Evolutionary conservation across 495 filamentous ascomycete genomes (phyloP), one percentile per base, ranked within the genome.

Genomic region (Daldinia grandis): DNA sequence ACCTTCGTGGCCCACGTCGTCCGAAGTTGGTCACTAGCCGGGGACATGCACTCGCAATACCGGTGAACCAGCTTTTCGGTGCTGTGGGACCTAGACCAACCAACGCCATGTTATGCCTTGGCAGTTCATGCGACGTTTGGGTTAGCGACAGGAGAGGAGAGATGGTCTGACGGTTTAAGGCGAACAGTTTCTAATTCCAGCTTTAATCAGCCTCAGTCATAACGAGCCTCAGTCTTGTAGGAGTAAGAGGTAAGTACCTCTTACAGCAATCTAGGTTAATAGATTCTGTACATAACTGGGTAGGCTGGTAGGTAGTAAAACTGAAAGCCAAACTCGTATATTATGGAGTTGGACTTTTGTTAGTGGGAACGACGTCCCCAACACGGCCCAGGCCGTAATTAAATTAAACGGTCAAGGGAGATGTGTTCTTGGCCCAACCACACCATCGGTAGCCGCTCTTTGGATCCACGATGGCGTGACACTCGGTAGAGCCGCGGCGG

Each of bases 391-490:
- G 28, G 61, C 61, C 44, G 65, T 38, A 64, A 68, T 50, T 58
- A 68, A 68, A 73, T 65, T 68, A 68, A 65, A 73, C 51, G 65
- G 65, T 24, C 24, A n/a, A 19, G 35, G 19, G 7, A 33, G 38
- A 38, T 56, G 56, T 21, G 30, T 19, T 57, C 57, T 68, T 73
- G 25, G 65, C 57, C 33, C 21, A 25, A 53, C 64, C 61, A 62
- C 65, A 62, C 70, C 33, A 68, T 58, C 50, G 70, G 65, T 73
- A 68, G 57, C 61, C 61, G 61, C 61, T 19, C 49, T 14, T 42
- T 58, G 31, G 64, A 1, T 33, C 59, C 65, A 64, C 38, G 30
- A 55, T 73, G 55, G 60, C 49, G 61, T 42, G 70, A 65, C 57
- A 62, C 57, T 38, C 61, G 44, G 35, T 62, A 58, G 64, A 69